Conservation (phyloP, 2,329 filamentous ascomycete species). For the Aspergillus sp. region DNA sequence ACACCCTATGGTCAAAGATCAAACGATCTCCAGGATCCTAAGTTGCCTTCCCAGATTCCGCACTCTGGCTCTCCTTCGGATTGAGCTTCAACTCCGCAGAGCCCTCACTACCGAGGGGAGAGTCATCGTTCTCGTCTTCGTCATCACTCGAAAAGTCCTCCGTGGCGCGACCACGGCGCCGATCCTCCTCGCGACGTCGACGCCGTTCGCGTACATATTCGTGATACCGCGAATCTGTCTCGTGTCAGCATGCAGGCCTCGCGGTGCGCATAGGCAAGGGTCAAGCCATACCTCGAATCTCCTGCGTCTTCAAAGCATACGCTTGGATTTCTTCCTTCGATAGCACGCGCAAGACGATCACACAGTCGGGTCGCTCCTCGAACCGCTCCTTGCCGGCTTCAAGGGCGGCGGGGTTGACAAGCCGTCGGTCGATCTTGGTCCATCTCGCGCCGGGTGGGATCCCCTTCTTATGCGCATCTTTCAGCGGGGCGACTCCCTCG, state of each 20-base stretch:
- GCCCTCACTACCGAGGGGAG: constrained; percentile 33
- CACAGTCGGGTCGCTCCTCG: constrained; percentile 88
- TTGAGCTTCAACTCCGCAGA: constrained; percentile 21
- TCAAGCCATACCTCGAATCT: constrained; percentile 68
- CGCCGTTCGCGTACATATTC: constrained; percentile 37
- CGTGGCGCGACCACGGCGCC: constrained; percentile 31
- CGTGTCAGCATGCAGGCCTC: constrained; percentile 10
- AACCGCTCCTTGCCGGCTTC: constrained; percentile 85
- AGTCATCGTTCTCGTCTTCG: constrained; percentile 31
- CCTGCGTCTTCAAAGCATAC: constrained; percentile 76
- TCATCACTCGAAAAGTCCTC: constrained; percentile 36
- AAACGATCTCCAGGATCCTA: neutral
- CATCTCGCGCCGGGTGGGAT: constrained; percentile 78
- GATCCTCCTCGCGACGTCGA: constrained; percentile 44
- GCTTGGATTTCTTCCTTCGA: constrained; percentile 86
- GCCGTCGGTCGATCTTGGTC: constrained; percentile 86
- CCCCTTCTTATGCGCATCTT: constrained; percentile 72
- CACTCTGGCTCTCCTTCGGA: constrained; percentile 1
- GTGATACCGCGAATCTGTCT: constrained; percentile 35
- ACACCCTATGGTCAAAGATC: neutral
- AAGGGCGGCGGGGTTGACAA: constrained; percentile 87
- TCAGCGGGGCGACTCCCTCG: constrained; percentile 91
- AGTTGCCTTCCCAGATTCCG: constrained; percentile 7
- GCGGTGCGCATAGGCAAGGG: neutral
- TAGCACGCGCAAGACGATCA: constrained; percentile 86